Conservation (phyloP, 148 eudicot genomes). For the Bassia scoparia region DNA sequence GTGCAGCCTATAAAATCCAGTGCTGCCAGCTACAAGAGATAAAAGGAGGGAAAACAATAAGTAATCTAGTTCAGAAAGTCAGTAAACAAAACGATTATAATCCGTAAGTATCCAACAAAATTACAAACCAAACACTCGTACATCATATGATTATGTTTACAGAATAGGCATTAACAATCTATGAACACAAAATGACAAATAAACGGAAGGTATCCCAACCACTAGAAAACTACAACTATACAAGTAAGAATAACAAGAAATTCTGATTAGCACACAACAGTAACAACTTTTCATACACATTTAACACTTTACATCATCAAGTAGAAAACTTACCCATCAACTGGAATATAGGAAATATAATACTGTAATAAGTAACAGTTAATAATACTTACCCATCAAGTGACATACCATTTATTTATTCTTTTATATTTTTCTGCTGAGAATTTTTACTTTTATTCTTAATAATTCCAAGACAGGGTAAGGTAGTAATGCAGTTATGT, state of each 20-base stretch:
- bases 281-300: not conserved
- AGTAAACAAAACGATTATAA: not conserved
- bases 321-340: not conserved
- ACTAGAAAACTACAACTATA: too few species aligned
- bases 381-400: too few species aligned
- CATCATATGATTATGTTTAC: too few species aligned
- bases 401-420: not conserved
- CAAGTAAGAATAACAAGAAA: not conserved
- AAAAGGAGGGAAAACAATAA: slow-evolving; percentile 7
- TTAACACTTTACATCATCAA: not conserved
- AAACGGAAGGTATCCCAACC: too few species aligned
- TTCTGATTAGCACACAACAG: not conserved
- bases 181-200: not conserved
- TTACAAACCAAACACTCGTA: not conserved
- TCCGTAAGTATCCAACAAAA: too few species aligned
- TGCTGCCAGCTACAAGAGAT: slow-evolving; percentile 71
- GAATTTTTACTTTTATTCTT: not conserved
- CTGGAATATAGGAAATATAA: not conserved
- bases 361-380: too few species aligned
- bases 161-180: not conserved
- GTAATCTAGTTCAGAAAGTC: not conserved
- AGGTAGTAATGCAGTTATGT: not conserved
- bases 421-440: not conserved
- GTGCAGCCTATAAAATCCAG: slow-evolving; percentile 89
- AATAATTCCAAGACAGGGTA: not conserved